phyloP scores from a whole-genome alignment of 352 stramenopile species.

The Pythium sukuiense region DNA sequence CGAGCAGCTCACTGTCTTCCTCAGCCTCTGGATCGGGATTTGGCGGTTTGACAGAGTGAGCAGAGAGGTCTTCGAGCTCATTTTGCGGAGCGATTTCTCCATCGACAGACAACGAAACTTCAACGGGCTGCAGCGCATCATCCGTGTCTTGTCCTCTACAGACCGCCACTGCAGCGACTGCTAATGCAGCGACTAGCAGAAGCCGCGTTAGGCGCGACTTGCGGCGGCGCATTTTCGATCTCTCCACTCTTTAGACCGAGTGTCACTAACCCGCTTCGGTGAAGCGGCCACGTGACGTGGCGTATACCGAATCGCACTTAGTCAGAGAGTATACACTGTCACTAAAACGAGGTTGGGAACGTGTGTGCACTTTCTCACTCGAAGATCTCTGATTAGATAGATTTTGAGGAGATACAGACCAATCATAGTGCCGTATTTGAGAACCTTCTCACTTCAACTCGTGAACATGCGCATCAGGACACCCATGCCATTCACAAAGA shows the following conservation, averaged over 20 bases:
- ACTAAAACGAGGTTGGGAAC: neutral
- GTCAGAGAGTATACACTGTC: constrained; percentile 19
- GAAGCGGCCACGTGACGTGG: constrained; percentile 5
- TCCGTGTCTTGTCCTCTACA: neutral
- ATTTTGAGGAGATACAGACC: neutral
- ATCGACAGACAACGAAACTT: constrained; percentile 12
- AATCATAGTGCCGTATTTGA: constrained; percentile 14
- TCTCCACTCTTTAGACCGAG: constrained; percentile 2
- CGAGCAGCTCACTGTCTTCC: neutral
- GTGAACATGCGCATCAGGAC: neutral
- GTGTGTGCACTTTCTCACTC: constrained; percentile 18
- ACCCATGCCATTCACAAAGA: constrained; percentile 11
- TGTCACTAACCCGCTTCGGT: constrained; percentile 9
- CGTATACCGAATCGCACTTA: constrained; percentile 23
- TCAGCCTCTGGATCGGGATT: neutral
- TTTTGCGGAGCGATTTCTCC: constrained; percentile 9
- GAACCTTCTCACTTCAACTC: constrained; percentile 21
- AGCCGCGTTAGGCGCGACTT: constrained; percentile 13
- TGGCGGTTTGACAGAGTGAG: neutral
- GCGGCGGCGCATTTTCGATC: constrained; percentile 12
- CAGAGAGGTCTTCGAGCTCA: neutral
- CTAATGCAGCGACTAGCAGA: constrained; percentile 14
- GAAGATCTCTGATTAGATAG: constrained; percentile 1
- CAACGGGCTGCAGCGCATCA: neutral
- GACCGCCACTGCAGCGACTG: constrained; percentile 6